A percentile compares a stretch with the other conserved stretches of the same genome.
Conservation (phyloP, 192 early-diverging fungal species). For the Lobosporangium transversale region DNA sequence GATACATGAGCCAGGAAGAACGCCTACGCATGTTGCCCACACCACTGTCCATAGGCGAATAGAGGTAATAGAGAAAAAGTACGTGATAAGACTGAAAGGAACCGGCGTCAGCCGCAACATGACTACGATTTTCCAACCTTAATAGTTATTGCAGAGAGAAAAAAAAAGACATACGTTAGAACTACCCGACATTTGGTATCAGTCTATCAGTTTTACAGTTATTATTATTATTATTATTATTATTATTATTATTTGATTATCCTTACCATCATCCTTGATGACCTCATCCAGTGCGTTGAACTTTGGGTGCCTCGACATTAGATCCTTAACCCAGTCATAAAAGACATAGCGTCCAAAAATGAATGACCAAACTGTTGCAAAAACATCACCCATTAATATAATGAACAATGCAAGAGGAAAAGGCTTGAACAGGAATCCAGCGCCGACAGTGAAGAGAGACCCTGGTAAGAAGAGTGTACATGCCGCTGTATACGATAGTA, state of each 20-base stretch:
- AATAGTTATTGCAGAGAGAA: slow-evolving; percentile 6
- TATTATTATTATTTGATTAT: too few species aligned
- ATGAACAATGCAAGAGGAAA: slow-evolving; percentile 41
- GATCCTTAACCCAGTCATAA: slow-evolving; percentile 54
- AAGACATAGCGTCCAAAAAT: slow-evolving; percentile 59
- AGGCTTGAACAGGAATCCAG: slow-evolving; percentile 57
- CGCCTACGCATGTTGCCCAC: slow-evolving; percentile 57
- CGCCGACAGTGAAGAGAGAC: slow-evolving; percentile 54
- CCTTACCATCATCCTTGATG: slow-evolving; percentile 56
- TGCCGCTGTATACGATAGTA: slow-evolving; percentile 31
- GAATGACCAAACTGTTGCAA: slow-evolving; percentile 48
- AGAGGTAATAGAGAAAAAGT: slow-evolving; percentile 58
- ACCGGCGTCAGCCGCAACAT: slow-evolving; percentile 56
- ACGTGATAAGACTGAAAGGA: slow-evolving; percentile 57
- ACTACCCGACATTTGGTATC: too few species aligned
- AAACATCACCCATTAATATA: slow-evolving; percentile 48
- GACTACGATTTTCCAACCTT: slow-evolving; percentile 64
- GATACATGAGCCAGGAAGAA: slow-evolving; percentile 56
- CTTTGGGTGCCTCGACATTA: slow-evolving; percentile 52
- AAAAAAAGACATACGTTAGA: neutral
- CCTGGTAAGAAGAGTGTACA: slow-evolving; percentile 45
- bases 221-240: too few species aligned
- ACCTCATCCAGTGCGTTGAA: slow-evolving; percentile 53
- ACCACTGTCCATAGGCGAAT: slow-evolving; percentile 50
- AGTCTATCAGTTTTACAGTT: too few species aligned